Percentiles rank a stretch among this genome's conserved stretches.
Conservation (phyloP, 2,329 filamentous ascomycete genomes). For the Aotearoamyces nothofagi region DNA sequence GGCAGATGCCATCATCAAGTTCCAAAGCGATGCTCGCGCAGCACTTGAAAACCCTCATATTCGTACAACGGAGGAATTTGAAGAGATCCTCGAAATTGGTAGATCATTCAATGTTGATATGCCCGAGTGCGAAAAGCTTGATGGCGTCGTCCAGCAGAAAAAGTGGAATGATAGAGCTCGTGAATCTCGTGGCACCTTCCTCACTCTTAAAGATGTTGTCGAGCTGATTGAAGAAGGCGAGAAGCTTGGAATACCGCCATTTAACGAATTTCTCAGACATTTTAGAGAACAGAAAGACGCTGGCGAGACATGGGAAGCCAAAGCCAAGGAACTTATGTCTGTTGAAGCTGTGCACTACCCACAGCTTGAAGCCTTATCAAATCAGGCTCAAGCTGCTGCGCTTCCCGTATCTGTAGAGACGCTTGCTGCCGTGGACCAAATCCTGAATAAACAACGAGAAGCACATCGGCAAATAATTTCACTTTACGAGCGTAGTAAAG, state of each 20-base stretch:
- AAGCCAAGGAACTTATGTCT: constrained; percentile 83
- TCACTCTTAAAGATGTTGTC: constrained; percentile 65
- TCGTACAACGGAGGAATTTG: constrained; percentile 58
- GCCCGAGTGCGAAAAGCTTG: constrained; percentile 71
- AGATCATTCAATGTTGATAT: constrained; percentile 84
- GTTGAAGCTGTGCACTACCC: constrained; percentile 87
- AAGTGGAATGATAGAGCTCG: constrained; percentile 77
- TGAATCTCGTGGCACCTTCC: constrained; percentile 42
- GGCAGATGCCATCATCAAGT: constrained; percentile 68
- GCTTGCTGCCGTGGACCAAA: constrained; percentile 70
- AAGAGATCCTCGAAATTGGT: constrained; percentile 82
- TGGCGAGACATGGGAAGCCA: constrained; percentile 81
- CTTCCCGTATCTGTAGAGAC: constrained; percentile 76
- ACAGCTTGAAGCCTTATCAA: constrained; percentile 80
- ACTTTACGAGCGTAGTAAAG: constrained; percentile 62
- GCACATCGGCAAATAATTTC: constrained; percentile 79
- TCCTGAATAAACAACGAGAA: constrained; percentile 89
- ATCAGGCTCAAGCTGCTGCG: constrained; percentile 53
- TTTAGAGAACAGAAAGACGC: constrained; percentile 62
- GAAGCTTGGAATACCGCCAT: constrained; percentile 62
- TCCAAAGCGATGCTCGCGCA: constrained; percentile 60
- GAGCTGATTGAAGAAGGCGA: constrained; percentile 65
- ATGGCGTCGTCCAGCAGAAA: constrained; percentile 67
- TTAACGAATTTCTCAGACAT: constrained; percentile 64
- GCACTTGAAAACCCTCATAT: constrained; percentile 52